Evolutionary conservation across 768 basidiomycete species (phyloP).

Genomic region (Boletus edulis): DNA sequence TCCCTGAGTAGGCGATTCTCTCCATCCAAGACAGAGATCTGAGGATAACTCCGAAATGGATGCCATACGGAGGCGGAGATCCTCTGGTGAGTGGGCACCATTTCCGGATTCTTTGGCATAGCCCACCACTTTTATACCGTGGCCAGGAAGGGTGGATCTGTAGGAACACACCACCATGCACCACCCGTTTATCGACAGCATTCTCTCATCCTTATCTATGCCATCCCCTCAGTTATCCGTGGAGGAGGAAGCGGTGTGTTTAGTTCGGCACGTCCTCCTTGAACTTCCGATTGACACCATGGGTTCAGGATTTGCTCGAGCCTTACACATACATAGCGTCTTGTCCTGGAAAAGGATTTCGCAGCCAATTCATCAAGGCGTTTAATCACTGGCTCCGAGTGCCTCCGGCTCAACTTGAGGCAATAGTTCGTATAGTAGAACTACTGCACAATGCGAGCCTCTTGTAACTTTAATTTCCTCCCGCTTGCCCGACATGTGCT

Average conservation of each 20-base stretch:
- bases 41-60: slow-evolving; percentile 2
- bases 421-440: slow-evolving; percentile 77
- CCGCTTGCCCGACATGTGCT: not conserved
- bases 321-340: slow-evolving; percentile 85
- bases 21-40: slow-evolving; percentile 2
- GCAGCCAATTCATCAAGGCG: slow-evolving; percentile 80
- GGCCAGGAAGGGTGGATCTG: not conserved
- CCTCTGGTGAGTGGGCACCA: not conserved
- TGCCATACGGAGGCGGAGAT: not conserved
- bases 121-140: slow-evolving; percentile 10
- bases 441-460: slow-evolving; percentile 95
- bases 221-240: slow-evolving; percentile 20
- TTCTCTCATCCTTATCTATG: slow-evolving; percentile 31
- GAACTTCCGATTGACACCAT: not conserved
- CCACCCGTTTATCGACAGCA: slow-evolving; percentile 39
- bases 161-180: slow-evolving; percentile 11
- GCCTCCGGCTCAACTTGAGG: slow-evolving; percentile 61
- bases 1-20: not conserved
- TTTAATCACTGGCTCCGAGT: slow-evolving; percentile 94
- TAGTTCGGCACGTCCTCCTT: not conserved
- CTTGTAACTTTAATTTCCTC: slow-evolving; percentile 50
- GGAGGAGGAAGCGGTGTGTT: slow-evolving; percentile 26
- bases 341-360: slow-evolving; percentile 89
- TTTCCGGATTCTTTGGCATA: slow-evolving; percentile 8
- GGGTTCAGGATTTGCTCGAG: slow-evolving; percentile 60